These are phyloP conservation scores for Paramecium sexaurelia DNA, from an alignment of 73 alveolate genomes.

Conservation along the genomic window DNA sequence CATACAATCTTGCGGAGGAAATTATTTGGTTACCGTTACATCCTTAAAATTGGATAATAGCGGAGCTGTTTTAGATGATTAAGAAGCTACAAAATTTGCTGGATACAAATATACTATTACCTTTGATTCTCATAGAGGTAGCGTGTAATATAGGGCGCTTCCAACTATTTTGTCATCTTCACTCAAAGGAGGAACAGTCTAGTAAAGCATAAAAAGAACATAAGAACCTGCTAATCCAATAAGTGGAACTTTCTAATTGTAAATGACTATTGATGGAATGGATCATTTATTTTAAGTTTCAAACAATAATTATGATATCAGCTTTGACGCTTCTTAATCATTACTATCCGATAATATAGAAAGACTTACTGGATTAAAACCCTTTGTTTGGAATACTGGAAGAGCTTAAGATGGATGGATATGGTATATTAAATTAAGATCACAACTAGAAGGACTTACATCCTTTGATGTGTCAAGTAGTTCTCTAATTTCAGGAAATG, in stretches of 20 bases:
- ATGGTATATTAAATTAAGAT: neutral
- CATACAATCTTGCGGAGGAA: neutral
- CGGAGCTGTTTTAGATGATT: slow-evolving; percentile 37
- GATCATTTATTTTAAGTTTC: neutral
- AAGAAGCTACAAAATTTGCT: neutral
- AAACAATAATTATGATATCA: neutral
- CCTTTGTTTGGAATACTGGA: slow-evolving; percentile 13
- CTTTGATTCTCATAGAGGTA: slow-evolving; percentile 32
- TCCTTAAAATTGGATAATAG: neutral
- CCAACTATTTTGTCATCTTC: neutral
- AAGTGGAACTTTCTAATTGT: neutral
- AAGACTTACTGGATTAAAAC: neutral
- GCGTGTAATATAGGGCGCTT: neutral
- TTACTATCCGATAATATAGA: neutral
- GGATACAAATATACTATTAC: slow-evolving; percentile 25
- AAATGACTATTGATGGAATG: neutral
- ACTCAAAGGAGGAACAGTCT: neutral
- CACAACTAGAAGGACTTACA: neutral
- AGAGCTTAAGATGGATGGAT: slow-evolving; percentile 21
- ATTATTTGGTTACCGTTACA: neutral
- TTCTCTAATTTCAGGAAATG: neutral
- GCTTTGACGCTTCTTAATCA: neutral
- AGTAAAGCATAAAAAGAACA: neutral
- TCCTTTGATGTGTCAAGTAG: neutral
- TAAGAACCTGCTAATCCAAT: slow-evolving; percentile 6